Base-by-base conservation (phyloP, 805 yeast genomes). In the Yarrowia keelungensis region DNA sequence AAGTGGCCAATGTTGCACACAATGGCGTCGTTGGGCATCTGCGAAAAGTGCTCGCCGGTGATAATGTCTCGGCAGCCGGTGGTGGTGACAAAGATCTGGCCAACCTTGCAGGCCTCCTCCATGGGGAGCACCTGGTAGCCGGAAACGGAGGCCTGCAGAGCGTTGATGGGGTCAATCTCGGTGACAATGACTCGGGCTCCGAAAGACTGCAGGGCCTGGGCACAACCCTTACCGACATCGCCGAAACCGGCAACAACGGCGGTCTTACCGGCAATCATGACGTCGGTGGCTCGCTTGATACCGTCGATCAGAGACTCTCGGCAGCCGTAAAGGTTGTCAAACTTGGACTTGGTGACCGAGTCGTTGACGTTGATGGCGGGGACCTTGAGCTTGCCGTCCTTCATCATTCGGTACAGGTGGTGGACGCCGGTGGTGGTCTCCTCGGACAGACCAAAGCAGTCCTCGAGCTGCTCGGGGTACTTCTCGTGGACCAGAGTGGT, bases 371-470 rank as follows among this genome's bases (percentile, higher is more conserved):
- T 94, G 85, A 94, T 94, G 81, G 99, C 98, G 80, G 99, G 99
- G 69, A 94, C 98, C 89, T 93, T 94, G 83, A 94, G 88, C 74
- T 83, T 81, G 74, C 88, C 89, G 71, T 94, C 97, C 83, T 84
- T 90, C 79, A 95, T 81, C 97, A 92, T 90, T 87, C 89, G 90
- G 93, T 94, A 95, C 78, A 94, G 87, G 85, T 95, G 97, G 87
- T 95, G 98, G 77, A 94, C 98, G 90, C 99, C 99, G 75, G 99
- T 94, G 81, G 99, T 94, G 84, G 99, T 94, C 87, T 94, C 99
- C 87, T 94, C 99, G 74, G 97, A 90, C 74, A 94, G 82, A 84
- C 99, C 99, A 86, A 75, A 92, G 86, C 98, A 95, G 82, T 81
- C 97, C 75, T 89, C 87, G 82, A 94, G 87, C 93, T 91, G 89